Evolutionary conservation across 2,329 filamentous ascomycete genomes (phyloP).

Genomic region (Nectriaceae sp.): DNA sequence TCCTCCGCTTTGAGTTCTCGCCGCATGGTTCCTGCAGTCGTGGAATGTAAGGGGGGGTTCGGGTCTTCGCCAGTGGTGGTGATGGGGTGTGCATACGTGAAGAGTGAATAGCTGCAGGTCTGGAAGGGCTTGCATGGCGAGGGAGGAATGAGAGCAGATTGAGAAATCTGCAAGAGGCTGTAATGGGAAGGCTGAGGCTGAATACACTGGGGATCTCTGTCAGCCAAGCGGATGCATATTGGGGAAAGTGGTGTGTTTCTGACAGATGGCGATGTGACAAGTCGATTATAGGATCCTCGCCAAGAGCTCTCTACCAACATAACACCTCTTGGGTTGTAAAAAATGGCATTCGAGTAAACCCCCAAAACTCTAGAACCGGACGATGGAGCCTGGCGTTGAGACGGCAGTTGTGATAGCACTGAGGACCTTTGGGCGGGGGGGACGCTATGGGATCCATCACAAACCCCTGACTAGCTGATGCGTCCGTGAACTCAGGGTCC

Average conservation of each 20-base stretch:
- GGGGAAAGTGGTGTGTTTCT: not conserved
- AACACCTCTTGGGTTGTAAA: not conserved
- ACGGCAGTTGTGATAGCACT: not conserved
- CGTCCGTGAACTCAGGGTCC: not conserved
- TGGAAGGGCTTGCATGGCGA: not conserved
- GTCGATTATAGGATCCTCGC: not conserved
- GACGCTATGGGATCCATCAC: not conserved
- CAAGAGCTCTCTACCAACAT: too few relatives aligned
- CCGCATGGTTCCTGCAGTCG: too few relatives aligned
- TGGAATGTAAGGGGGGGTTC: not conserved
- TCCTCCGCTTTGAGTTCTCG: not conserved
- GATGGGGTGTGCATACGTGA: not conserved
- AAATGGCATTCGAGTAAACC: not conserved
- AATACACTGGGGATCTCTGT: not conserved
- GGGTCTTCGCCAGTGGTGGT: not conserved
- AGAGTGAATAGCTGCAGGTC: not conserved
- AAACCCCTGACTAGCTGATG: not conserved
- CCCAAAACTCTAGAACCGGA: not conserved
- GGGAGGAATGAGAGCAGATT: not conserved
- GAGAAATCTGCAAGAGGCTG: not conserved
- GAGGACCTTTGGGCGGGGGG: not conserved
- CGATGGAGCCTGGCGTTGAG: not conserved
- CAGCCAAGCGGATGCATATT: not conserved
- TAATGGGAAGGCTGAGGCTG: not conserved
- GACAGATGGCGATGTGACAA: not conserved